Evolutionary conservation across 2,329 filamentous ascomycete genomes (phyloP).

Genomic region (Phyllosticta citrichinensis): DNA sequence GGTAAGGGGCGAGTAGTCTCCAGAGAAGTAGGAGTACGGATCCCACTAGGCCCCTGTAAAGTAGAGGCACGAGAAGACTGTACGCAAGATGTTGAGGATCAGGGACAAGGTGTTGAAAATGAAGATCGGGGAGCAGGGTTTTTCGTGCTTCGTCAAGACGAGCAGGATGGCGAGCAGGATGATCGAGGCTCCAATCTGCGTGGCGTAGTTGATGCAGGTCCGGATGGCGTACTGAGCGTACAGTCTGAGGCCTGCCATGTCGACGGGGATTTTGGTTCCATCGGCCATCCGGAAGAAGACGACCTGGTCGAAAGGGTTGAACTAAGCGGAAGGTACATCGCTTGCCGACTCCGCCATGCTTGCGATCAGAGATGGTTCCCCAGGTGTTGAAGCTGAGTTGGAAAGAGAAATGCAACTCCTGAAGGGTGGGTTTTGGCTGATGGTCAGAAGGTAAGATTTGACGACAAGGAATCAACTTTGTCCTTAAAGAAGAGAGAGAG

Average conservation of each 20-base stretch:
- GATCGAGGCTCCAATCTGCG: conserved; percentile 59
- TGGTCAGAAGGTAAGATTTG: not conserved
- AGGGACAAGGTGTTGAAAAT: conserved; percentile 55
- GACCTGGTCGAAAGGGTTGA: conserved; percentile 43
- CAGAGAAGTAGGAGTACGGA: conserved; percentile 50
- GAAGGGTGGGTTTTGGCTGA: not conserved
- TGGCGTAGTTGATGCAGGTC: conserved; percentile 54
- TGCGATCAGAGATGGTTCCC: not conserved
- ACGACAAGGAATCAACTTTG: not conserved
- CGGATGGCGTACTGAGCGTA: conserved; percentile 39
- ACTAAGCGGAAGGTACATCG: not conserved
- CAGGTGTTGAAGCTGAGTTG: not conserved
- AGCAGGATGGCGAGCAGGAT: conserved; percentile 57
- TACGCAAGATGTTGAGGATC: conserved; percentile 49
- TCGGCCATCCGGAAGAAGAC: conserved; percentile 39
- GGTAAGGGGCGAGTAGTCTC: conserved; percentile 44
- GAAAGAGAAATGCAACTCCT: not conserved
- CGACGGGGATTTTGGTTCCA: conserved; percentile 32
- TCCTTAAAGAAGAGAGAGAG: not conserved
- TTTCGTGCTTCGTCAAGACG: conserved; percentile 55
- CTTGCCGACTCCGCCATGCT: not conserved
- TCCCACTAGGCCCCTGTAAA: conserved; percentile 51
- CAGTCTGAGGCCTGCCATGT: conserved; percentile 35
- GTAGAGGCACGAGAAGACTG: conserved; percentile 47
- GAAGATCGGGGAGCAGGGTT: conserved; percentile 55